phyloP scores from a whole-genome alignment of 2,329 filamentous ascomycete species.

The Fusarium hainanense region DNA sequence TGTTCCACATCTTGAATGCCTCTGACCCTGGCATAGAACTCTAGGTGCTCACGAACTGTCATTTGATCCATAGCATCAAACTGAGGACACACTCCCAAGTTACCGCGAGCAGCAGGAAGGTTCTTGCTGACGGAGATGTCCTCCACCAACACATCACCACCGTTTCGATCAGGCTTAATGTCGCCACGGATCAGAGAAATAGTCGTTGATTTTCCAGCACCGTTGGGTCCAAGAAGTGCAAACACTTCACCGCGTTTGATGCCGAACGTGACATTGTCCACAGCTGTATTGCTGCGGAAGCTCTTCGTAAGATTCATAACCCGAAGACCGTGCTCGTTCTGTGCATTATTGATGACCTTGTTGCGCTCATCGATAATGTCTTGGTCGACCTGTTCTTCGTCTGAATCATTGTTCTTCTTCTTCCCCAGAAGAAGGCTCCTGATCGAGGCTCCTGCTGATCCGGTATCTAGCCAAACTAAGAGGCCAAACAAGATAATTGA shows the following conservation, averaged over 20 bases:
- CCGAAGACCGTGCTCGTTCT: slow-evolving; percentile 73
- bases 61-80: slow-evolving; percentile 90
- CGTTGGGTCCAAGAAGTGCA: slow-evolving; percentile 88
- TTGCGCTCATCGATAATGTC: slow-evolving; percentile 74
- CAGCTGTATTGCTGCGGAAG: slow-evolving; percentile 80
- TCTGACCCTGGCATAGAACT: slow-evolving; percentile 87
- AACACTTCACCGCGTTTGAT: slow-evolving; percentile 86
- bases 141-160: slow-evolving; percentile 86
- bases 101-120: slow-evolving; percentile 76
- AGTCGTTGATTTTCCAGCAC: slow-evolving; percentile 90
- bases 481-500: slow-evolving; percentile 75
- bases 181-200: slow-evolving; percentile 93
- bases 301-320: slow-evolving; percentile 83
- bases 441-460: slow-evolving; percentile 69
- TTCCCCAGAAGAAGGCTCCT: slow-evolving; percentile 54
- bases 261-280: slow-evolving; percentile 89
- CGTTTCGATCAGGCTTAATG: slow-evolving; percentile 74
- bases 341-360: slow-evolving; percentile 62
- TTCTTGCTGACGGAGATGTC: slow-evolving; percentile 78
- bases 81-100: slow-evolving; percentile 92
- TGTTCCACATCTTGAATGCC: slow-evolving; percentile 80
- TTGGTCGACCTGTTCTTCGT: slow-evolving; percentile 58
- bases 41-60: slow-evolving; percentile 87
- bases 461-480: slow-evolving; percentile 84
- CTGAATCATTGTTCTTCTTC: slow-evolving; percentile 44